Evolutionary conservation across 331 rosid species (phyloP), one percentile per base, ranked within the genome.

Genomic region (Pyracantha coccinea): DNA sequence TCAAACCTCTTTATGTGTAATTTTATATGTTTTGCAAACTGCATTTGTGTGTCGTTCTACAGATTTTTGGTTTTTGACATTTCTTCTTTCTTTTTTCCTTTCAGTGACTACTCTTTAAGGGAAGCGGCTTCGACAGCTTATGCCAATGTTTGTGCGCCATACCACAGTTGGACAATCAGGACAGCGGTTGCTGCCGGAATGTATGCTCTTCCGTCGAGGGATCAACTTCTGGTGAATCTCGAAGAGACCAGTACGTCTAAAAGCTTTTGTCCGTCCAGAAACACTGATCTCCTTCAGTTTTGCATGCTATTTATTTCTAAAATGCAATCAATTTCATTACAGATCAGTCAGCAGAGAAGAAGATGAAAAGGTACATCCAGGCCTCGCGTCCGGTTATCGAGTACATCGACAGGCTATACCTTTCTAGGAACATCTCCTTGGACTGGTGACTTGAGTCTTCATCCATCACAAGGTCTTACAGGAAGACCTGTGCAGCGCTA

Each of bases 161-260:
- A 82, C 83, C 99, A 92, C 83, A 28, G 90, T 27, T 95, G 99
- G 99, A 27, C 97, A 5, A 84, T 95, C 38, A 82, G 97, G 81
- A 84, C 97, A 44, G 97, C 97, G n/a, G 99, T 95, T 14, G 85
- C 91, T 74, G 99, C 97, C 65, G 97, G 97, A 62, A 87, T 95
- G 97, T 92, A 92, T 82, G 79, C 97, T 66, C 97, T 95, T 84
- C 99, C 99, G 4, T 79, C 97, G 0, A 89, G 96, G 80, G 96
- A 95, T 33, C 96, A 92, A 78, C 96, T 95, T 17, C 73, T 92
- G 75, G n/a, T 77, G 66, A 92, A 79, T 83, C 96, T 95, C 82
- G 89, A 84, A 64, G 99, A 95, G 79, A 86, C 92, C 76, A 79
- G 99, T 92, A 73, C 62, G 84, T 66, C 75, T 59, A 57, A 76